Conservation (phyloP, 495 filamentous ascomycete genomes). For the Penicillium bialowiezense region DNA sequence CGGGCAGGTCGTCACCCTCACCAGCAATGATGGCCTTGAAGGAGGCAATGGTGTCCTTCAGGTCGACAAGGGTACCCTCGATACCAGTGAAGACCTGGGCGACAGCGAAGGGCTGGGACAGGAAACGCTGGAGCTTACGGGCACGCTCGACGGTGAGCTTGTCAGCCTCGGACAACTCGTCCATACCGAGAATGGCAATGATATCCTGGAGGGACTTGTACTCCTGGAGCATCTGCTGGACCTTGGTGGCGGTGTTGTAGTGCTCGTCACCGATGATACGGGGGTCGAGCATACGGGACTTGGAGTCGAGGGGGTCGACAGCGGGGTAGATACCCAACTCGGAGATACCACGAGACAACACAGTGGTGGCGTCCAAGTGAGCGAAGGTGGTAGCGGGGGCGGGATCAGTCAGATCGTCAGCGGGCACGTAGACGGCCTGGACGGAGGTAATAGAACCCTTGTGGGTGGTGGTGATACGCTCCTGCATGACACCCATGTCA, state of each 20-base stretch:
- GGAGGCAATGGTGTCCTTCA: conserved; percentile 95
- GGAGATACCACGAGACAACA: conserved; percentile 99
- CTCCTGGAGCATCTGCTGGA: conserved; percentile 99
- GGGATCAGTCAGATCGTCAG: conserved; percentile 99
- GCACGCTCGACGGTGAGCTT: conserved; percentile 99
- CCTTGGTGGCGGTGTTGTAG: conserved; percentile 89
- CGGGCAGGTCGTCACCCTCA: conserved; percentile 93
- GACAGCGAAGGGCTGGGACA: conserved; percentile 98
- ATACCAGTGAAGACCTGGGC: conserved; percentile 99
- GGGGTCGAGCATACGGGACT: conserved; percentile 99
- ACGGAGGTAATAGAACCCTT: conserved; percentile 99
- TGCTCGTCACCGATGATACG: conserved; percentile 97
- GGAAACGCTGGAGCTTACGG: conserved; percentile 99
- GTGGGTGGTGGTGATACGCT: conserved; percentile 99
- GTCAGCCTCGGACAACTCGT: conserved; percentile 96
- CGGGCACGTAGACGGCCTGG: conserved; percentile 99
- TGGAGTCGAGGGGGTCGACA: conserved; percentile 99
- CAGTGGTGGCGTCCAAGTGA: conserved; percentile 99
- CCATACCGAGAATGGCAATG: conserved; percentile 99
- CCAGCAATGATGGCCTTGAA: conserved; percentile 98
- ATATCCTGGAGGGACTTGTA: conserved; percentile 99
- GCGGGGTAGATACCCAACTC: conserved; percentile 99
- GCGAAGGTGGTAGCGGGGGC: conserved; percentile 99
- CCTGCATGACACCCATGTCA: conserved; percentile 99
- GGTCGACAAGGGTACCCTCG: conserved; percentile 92